phyloP scores from a whole-genome alignment of 2,329 filamentous ascomycete species.

The Aspergillus texensis region DNA sequence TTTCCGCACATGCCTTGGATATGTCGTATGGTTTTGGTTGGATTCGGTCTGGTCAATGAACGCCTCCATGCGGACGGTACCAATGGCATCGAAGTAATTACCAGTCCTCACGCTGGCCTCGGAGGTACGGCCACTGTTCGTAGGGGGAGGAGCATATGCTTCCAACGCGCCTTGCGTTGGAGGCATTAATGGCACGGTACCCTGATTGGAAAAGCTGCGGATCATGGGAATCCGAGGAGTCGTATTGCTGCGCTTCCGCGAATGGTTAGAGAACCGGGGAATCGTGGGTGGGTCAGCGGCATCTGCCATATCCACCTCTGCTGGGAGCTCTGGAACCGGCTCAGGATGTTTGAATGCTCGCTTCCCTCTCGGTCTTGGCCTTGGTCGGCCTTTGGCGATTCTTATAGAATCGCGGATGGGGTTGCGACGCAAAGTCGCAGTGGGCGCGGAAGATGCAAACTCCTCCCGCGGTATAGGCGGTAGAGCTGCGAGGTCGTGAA shows the following conservation, averaged over 20 bases:
- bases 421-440: constrained; percentile 55
- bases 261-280: constrained; percentile 63
- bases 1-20: constrained; percentile 31
- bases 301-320: constrained; percentile 38
- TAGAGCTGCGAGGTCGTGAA: constrained; percentile 70
- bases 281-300: constrained; percentile 55
- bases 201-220: constrained; percentile 70
- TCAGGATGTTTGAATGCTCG: constrained; percentile 39
- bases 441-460: constrained; percentile 43
- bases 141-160: constrained; percentile 46
- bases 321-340: constrained; percentile 38
- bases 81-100: constrained; percentile 82
- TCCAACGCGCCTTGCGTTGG: constrained; percentile 59
- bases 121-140: constrained; percentile 51
- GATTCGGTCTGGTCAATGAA: constrained; percentile 68
- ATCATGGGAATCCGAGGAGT: constrained; percentile 72
- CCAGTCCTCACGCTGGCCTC: constrained; percentile 52
- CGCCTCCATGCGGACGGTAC: constrained; percentile 94
- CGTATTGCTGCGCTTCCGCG: constrained; percentile 87
- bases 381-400: constrained; percentile 74
- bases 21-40: constrained; percentile 27
- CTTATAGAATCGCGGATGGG: constrained; percentile 86
- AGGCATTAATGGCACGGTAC: constrained; percentile 35
- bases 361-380: constrained; percentile 44
- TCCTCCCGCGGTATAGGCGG: constrained; percentile 55